These are phyloP conservation scores for Penicillium janthinellum DNA, from an alignment of 2,329 filamentous ascomycete species.

Conservation along the genomic window DNA sequence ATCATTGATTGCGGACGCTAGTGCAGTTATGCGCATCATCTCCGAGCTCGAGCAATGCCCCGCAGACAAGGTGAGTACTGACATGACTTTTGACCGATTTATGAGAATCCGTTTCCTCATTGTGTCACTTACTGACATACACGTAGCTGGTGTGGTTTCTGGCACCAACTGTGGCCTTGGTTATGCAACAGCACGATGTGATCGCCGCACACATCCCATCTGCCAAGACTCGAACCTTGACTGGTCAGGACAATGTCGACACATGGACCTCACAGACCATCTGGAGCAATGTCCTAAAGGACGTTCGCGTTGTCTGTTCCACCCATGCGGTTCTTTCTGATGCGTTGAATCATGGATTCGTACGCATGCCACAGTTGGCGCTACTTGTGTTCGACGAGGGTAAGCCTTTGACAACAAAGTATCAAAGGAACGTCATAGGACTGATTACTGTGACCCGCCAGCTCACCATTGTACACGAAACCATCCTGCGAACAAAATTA, in stretches of 20 bases:
- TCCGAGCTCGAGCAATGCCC: conserved; percentile 61
- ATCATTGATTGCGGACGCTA: conserved; percentile 32
- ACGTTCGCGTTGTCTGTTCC: conserved; percentile 72
- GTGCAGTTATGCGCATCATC: conserved; percentile 68
- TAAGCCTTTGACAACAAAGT: conserved; percentile 37
- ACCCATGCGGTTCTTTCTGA: conserved; percentile 75
- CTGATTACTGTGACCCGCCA: conserved; percentile 11
- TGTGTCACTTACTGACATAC: not conserved
- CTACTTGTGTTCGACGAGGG: conserved; percentile 85
- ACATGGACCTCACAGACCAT: conserved; percentile 68
- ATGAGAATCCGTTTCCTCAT: too few relatives aligned
- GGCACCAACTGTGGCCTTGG: conserved; percentile 68
- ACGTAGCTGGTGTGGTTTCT: conserved; percentile 67
- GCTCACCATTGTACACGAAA: conserved; percentile 73
- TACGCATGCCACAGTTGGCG: conserved; percentile 63
- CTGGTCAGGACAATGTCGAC: conserved; percentile 69
- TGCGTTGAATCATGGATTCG: conserved; percentile 73
- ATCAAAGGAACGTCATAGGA: not conserved
- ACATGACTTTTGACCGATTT: too few relatives aligned
- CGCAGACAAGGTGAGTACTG: conserved; percentile 55
- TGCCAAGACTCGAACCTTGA: conserved; percentile 63
- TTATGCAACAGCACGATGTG: conserved; percentile 65
- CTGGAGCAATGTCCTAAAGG: conserved; percentile 68
- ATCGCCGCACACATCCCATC: conserved; percentile 62
- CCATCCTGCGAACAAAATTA: conserved; percentile 69